phyloP scores from a whole-genome alignment of 1,284 basidiomycete species.

The Leccinum brunneo-olivaceum region DNA sequence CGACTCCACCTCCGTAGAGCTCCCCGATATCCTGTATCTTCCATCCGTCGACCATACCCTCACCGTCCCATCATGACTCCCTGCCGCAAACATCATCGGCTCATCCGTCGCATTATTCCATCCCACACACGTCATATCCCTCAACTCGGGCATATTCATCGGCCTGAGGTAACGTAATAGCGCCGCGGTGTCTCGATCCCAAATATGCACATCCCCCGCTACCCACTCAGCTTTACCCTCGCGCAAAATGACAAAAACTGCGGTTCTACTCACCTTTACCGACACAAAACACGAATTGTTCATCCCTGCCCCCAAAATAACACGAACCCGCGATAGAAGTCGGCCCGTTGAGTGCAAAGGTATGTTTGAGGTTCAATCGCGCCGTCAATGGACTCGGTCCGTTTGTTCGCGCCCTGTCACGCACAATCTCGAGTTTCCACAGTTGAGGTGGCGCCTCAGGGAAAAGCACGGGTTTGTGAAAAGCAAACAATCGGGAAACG shows the following conservation, averaged over 20 bases:
- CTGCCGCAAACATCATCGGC: constrained; percentile 74
- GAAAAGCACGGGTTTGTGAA: too few relatives aligned
- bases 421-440: constrained; percentile 66
- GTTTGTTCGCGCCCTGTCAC: constrained; percentile 33
- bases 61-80: constrained; percentile 67
- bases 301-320: constrained; percentile 70
- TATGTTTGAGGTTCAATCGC: constrained; percentile 54
- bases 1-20: constrained; percentile 19
- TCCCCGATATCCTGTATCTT: constrained; percentile 4
- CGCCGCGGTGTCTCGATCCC: constrained; percentile 71
- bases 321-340: constrained; percentile 74
- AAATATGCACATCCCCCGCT: constrained; percentile 79
- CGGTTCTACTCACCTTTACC: constrained; percentile 65
- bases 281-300: constrained; percentile 69
- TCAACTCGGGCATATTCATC: constrained; percentile 35
- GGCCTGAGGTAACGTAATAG: constrained; percentile 59
- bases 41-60: constrained; percentile 52
- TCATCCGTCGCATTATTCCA: constrained; percentile 64
- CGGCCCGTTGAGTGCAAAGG: constrained; percentile 60
- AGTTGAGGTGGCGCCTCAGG: constrained; percentile 66
- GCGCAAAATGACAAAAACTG: too few relatives aligned
- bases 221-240: not conserved
- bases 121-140: constrained; percentile 68
- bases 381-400: constrained; percentile 30
- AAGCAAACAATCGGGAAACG: too few relatives aligned